These are phyloP conservation scores for Colletotrichum musicola DNA, from an alignment of 2,329 filamentous ascomycete species.

Conservation along the genomic window DNA sequence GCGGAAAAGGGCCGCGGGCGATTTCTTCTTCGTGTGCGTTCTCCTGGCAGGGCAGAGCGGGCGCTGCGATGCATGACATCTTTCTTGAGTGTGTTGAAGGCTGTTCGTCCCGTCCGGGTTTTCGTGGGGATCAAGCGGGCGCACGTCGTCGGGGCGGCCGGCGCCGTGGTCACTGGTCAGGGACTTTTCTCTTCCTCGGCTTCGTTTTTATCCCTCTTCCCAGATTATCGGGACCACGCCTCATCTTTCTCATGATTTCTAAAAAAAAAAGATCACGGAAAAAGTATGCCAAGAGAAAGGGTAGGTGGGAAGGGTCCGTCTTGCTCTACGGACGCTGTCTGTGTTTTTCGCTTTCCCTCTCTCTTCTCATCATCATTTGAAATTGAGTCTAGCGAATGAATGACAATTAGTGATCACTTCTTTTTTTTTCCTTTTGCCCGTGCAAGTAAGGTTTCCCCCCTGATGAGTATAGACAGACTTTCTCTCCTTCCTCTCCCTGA, in stretches of 20 bases:
- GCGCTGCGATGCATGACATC: slow-evolving; percentile 35
- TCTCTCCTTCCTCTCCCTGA: neutral
- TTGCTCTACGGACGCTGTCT: neutral
- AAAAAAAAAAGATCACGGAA: neutral
- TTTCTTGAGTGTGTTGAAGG: neutral
- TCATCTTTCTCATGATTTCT: slow-evolving; percentile 3
- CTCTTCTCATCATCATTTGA: neutral
- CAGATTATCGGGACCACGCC: too few species aligned
- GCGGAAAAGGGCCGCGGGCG: too few species aligned
- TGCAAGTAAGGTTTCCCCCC: slow-evolving; percentile 6
- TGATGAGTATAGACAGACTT: slow-evolving; percentile 14
- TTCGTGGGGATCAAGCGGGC: neutral
- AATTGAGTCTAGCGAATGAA: too few species aligned
- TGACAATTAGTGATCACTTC: neutral
- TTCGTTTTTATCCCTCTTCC: neutral
- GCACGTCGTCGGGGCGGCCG: too few species aligned
- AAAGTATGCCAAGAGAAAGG: neutral
- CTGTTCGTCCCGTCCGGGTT: slow-evolving; percentile 34
- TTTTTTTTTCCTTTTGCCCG: slow-evolving; percentile 3
- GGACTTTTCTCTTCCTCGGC: too few species aligned
- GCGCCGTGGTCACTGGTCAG: too few species aligned
- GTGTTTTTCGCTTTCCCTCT: neutral
- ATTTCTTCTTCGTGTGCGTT: neutral
- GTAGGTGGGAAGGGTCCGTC: neutral
- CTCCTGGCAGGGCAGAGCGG: slow-evolving; percentile 31